Conservation (phyloP, 2,329 filamentous ascomycete genomes). For the Penicillium expansum region DNA sequence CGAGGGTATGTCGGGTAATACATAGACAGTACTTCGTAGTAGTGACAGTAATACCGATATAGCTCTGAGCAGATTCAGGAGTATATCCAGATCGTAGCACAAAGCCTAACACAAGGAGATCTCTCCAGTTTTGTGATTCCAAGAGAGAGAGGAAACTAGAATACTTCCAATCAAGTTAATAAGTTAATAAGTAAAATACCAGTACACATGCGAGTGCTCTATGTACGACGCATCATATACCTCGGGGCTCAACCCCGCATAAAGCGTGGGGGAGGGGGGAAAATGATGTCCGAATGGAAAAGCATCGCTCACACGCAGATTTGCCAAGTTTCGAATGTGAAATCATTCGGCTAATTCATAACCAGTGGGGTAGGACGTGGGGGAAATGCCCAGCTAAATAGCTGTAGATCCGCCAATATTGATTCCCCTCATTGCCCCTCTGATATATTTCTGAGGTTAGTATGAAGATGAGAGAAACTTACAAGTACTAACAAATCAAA, state of each 20-base stretch:
- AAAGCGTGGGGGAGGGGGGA: background rate
- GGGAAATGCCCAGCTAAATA: conserved; percentile 1
- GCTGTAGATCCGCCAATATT: background rate
- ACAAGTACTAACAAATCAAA: background rate
- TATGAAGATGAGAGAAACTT: background rate
- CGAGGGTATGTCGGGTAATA: background rate
- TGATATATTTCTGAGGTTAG: background rate
- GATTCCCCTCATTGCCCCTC: background rate
- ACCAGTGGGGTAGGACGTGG: conserved; percentile 2
- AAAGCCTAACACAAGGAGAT: background rate
- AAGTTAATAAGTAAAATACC: background rate
- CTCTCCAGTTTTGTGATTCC: background rate
- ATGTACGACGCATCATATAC: background rate
- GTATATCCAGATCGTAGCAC: background rate
- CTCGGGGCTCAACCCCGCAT: conserved; percentile 11
- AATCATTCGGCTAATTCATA: background rate
- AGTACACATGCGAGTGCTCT: background rate
- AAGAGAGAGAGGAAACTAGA: background rate
- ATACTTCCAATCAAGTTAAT: background rate
- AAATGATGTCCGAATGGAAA: background rate
- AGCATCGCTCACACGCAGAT: background rate
- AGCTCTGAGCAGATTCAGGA: background rate
- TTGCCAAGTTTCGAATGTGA: background rate
- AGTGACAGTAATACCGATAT: background rate
- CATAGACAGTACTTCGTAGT: background rate